Conservation (phyloP, 306 rosid genomes). For the Macrotyloma uniflorum region DNA sequence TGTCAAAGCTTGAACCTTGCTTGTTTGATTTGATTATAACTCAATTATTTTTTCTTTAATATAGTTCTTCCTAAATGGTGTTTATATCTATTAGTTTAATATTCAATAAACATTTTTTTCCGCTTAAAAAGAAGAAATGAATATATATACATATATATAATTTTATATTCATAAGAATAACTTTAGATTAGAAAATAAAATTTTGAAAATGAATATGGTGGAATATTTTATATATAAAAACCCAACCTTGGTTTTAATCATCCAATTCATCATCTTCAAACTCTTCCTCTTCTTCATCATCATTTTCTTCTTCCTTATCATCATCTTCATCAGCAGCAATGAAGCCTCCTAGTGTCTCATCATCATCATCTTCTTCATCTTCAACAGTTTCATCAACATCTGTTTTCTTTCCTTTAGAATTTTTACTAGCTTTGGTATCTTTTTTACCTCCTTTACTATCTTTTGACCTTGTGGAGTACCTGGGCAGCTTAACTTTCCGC, state of each 20-base stretch:
- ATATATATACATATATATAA: too few species aligned
- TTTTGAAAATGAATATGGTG: neutral
- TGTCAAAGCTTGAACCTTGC: too few species aligned
- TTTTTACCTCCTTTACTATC: slow-evolving; percentile 30
- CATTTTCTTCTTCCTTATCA: slow-evolving; percentile 46
- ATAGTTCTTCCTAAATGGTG: too few species aligned
- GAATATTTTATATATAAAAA: neutral
- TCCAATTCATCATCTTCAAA: slow-evolving; percentile 47
- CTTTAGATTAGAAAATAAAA: neutral
- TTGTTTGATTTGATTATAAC: too few species aligned
- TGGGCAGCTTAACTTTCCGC: slow-evolving; percentile 49
- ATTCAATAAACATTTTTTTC: neutral
- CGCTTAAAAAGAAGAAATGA: neutral
- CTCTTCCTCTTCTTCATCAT: slow-evolving; percentile 51
- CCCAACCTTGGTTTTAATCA: slow-evolving; percentile 19
- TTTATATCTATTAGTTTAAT: neutral
- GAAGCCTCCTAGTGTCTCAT: slow-evolving; percentile 66
- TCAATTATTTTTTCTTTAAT: too few species aligned
- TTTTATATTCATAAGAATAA: neutral
- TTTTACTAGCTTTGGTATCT: slow-evolving; percentile 35
- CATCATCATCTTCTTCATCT: slow-evolving; percentile 44
- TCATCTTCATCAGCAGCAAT: slow-evolving; percentile 62
- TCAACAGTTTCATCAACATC: slow-evolving; percentile 37
- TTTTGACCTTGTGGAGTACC: slow-evolving; percentile 69
- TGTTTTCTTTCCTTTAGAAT: slow-evolving; percentile 45